A percentile compares a stretch with the other conserved stretches of the same genome.
Conservation (phyloP, 768 basidiomycete species). For the Russula griseocarnosa region DNA sequence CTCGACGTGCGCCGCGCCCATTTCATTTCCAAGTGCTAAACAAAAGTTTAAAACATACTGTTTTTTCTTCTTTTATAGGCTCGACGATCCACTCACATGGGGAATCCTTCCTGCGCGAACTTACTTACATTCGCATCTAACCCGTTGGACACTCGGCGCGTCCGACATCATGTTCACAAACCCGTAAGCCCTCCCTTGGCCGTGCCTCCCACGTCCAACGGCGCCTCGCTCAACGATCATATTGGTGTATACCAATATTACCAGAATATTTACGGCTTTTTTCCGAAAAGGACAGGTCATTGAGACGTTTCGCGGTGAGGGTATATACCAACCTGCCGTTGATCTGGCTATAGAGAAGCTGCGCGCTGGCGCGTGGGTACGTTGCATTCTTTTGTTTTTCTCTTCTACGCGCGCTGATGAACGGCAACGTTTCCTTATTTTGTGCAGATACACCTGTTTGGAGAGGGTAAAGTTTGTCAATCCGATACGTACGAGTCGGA, state of each 20-base stretch:
- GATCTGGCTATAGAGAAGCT: conserved; percentile 79
- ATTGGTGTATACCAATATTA: neutral
- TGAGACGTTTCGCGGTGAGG: conserved; percentile 88
- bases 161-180: conserved; percentile 95
- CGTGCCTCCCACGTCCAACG: neutral
- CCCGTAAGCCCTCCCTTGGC: conserved; percentile 52
- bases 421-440: too few relatives aligned
- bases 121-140: conserved; percentile 56
- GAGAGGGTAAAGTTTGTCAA: conserved; percentile 87
- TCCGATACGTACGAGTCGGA: conserved; percentile 46
- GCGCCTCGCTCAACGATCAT: conserved; percentile 31
- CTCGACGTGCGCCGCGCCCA: conserved; percentile 66
- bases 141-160: conserved; percentile 90
- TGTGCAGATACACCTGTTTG: conserved; percentile 78
- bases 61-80: conserved; percentile 45
- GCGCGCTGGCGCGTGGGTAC: conserved; percentile 81
- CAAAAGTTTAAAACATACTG: too few relatives aligned
- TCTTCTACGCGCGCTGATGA: neutral
- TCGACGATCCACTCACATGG: conserved; percentile 87
- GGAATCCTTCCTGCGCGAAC: conserved; percentile 67
- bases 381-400: conserved; percentile 36
- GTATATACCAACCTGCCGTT: conserved; percentile 83
- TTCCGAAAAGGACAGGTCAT: conserved; percentile 88
- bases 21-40: neutral
- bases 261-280: conserved; percentile 75